Conservation (phyloP, 768 basidiomycete genomes). For the Xerocomellus chrysenteron region DNA sequence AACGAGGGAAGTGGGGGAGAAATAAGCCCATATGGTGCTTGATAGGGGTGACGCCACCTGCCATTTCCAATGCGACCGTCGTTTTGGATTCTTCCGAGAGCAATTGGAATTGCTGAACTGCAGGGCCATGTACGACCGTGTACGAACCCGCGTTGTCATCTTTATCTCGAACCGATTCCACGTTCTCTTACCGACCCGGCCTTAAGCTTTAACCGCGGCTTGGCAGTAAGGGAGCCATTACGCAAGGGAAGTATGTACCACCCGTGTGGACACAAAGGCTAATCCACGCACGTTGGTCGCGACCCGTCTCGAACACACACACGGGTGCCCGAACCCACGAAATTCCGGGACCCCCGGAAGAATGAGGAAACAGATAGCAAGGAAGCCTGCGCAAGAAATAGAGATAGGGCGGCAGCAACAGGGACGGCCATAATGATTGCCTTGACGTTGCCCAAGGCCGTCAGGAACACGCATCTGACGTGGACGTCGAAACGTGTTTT, state of each 20-base stretch:
- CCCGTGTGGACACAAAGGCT: slow-evolving; percentile 7
- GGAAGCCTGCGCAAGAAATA: not conserved
- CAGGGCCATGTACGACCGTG: not conserved
- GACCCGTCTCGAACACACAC: slow-evolving; percentile 3
- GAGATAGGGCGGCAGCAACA: not conserved
- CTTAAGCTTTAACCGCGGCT: slow-evolving; percentile 1
- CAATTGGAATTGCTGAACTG: not conserved
- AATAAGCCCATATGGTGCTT: too few relatives aligned
- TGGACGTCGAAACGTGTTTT: not conserved
- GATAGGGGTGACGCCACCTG: not conserved
- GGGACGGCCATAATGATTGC: not conserved
- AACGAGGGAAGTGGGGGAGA: not conserved
- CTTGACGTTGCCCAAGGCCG: not conserved
- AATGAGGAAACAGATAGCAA: not conserved
- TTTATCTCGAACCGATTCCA: not conserved
- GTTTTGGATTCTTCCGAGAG: not conserved
- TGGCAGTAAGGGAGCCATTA: not conserved
- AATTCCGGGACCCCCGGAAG: not conserved
- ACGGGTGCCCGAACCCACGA: slow-evolving; percentile 3
- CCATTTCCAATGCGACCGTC: not conserved
- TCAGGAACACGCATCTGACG: not conserved
- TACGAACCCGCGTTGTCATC: not conserved
- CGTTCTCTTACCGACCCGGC: not conserved
- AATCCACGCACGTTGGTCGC: not conserved
- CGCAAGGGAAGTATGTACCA: not conserved